Evolutionary conservation across 2,329 filamentous ascomycete genomes (phyloP).

Genomic region (Aspergillus japonicus): DNA sequence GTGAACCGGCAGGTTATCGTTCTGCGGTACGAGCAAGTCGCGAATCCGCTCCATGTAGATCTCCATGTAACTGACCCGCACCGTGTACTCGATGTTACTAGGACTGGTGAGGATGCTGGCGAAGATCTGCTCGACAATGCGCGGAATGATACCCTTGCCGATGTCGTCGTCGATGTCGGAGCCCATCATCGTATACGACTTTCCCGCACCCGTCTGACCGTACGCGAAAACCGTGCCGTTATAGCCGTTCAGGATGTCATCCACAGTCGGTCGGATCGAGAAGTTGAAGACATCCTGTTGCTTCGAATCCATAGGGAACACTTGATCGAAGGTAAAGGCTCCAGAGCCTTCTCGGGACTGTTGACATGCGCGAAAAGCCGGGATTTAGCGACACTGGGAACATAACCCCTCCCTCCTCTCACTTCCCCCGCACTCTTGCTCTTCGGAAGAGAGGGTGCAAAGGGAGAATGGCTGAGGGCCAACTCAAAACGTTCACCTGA

Average conservation of each 20-base stretch:
- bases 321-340: slow-evolving; percentile 93
- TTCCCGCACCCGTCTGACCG: slow-evolving; percentile 95
- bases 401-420: not conserved
- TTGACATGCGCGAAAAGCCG: slow-evolving; percentile 18
- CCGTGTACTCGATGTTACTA: slow-evolving; percentile 95
- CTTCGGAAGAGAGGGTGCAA: too few relatives aligned
- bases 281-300: slow-evolving; percentile 97
- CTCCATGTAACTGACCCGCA: slow-evolving; percentile 98
- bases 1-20: slow-evolving; percentile 96
- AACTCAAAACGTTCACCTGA: not conserved
- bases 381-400: not conserved
- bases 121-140: slow-evolving; percentile 97
- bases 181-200: slow-evolving; percentile 99
- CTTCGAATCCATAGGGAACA: slow-evolving; percentile 90
- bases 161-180: slow-evolving; percentile 88
- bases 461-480: too few relatives aligned
- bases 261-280: slow-evolving; percentile 91
- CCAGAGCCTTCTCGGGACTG: slow-evolving; percentile 81
- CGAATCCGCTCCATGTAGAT: slow-evolving; percentile 99
- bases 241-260: slow-evolving; percentile 98
- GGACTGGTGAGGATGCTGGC: slow-evolving; percentile 89
- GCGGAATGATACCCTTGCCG: slow-evolving; percentile 89
- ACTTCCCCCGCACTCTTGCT: not conserved
- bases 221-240: slow-evolving; percentile 99
- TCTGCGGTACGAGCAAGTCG: slow-evolving; percentile 86